Evolutionary conservation across 176 grass and related monocot species (phyloP).

Genomic region (Aegilops bicornis): DNA sequence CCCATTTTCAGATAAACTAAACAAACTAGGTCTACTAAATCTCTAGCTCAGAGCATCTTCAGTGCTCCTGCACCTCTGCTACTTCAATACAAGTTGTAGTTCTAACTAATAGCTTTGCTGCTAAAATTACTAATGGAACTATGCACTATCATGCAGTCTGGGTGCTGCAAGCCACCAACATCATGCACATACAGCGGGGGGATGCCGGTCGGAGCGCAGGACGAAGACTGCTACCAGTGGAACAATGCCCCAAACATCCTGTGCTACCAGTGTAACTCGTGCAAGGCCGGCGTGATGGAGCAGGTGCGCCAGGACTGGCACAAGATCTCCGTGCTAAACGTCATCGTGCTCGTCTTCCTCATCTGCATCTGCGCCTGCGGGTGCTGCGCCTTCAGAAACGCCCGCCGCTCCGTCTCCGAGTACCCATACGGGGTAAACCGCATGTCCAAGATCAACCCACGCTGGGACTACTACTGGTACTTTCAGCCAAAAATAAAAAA

Average conservation of each 20-base stretch:
- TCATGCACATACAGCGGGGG: conserved; percentile 78
- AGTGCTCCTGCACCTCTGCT: not conserved
- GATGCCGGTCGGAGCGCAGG: conserved; percentile 55
- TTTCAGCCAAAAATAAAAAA: conserved; percentile 19
- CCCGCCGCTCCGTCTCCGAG: conserved; percentile 48
- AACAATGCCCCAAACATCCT: conserved; percentile 78
- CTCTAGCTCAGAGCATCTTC: not conserved
- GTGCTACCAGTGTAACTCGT: conserved; percentile 85
- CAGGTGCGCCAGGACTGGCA: conserved; percentile 89
- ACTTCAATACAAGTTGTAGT: not conserved
- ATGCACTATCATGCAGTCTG: conserved; percentile 55
- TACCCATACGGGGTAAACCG: conserved; percentile 85
- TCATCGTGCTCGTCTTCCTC: conserved; percentile 65
- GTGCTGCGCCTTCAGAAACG: conserved; percentile 88
- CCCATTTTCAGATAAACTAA: not conserved
- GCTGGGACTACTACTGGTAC: conserved; percentile 98
- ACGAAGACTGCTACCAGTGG: conserved; percentile 86
- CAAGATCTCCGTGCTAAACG: conserved; percentile 73
- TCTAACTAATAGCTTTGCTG: not conserved
- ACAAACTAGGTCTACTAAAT: not conserved
- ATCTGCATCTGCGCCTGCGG: conserved; percentile 67
- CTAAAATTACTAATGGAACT: not conserved
- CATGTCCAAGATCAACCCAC: conserved; percentile 83
- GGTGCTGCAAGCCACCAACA: conserved; percentile 97
- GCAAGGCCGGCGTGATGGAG: conserved; percentile 95